Conservation (phyloP, 192 early-diverging fungal genomes). For the Coemansia sp. region DNA sequence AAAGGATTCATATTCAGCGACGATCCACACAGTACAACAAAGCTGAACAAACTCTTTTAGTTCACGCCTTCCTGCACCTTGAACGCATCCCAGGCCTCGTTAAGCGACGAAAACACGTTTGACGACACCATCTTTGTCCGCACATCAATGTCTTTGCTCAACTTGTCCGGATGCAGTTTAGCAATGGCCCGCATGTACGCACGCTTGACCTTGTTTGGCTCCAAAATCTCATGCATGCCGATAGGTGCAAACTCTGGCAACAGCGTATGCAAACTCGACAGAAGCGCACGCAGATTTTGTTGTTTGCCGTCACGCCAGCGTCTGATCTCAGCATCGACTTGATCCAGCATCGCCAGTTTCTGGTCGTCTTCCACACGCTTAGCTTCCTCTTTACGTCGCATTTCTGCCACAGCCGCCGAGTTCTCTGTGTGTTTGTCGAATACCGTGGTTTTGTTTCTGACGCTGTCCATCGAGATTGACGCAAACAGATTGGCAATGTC, state of each 20-base stretch:
- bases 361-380: conserved; percentile 77
- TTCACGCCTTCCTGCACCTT: conserved; percentile 76
- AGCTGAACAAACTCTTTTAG: background rate
- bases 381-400: conserved; percentile 71
- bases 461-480: conserved; percentile 34
- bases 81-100: conserved; percentile 95
- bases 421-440: conserved; percentile 33
- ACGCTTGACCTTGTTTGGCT: conserved; percentile 85
- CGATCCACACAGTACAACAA: background rate
- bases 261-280: conserved; percentile 76
- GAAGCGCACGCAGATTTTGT: conserved; percentile 83
- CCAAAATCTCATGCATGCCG: conserved; percentile 83
- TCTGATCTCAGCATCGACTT: conserved; percentile 73
- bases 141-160: conserved; percentile 78
- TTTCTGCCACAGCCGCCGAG: conserved; percentile 63
- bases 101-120: conserved; percentile 83
- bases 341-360: conserved; percentile 73
- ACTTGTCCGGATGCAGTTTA: conserved; percentile 95
- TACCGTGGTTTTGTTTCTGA: conserved; percentile 28
- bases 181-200: conserved; percentile 91
- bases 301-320: conserved; percentile 88
- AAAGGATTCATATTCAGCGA: background rate
- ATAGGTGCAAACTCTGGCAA: conserved; percentile 83
- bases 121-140: conserved; percentile 77
- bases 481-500: conserved; percentile 48